Conservation (phyloP, 768 basidiomycete species). For the Russula foetens region DNA sequence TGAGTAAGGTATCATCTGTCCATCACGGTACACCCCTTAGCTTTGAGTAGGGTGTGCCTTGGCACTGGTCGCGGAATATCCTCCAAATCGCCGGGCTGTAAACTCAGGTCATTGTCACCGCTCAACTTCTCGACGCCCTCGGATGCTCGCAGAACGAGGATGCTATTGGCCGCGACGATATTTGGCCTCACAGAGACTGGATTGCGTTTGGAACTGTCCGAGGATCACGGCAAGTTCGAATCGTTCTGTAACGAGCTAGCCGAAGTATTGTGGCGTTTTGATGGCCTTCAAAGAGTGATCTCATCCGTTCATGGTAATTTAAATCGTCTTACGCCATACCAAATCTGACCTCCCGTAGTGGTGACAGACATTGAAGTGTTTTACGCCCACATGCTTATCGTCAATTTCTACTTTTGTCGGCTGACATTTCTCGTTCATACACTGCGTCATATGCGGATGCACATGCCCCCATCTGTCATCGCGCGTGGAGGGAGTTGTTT, state of each 20-base stretch:
- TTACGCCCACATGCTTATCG: slow-evolving; percentile 34
- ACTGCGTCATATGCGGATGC: slow-evolving; percentile 24
- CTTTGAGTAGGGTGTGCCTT: slow-evolving; percentile 13
- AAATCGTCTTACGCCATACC: neutral
- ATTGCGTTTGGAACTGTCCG: slow-evolving; percentile 8
- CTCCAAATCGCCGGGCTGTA: neutral
- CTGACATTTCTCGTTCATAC: slow-evolving; percentile 33
- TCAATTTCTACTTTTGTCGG: slow-evolving; percentile 35
- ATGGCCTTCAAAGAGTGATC: slow-evolving; percentile 18
- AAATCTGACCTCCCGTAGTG: slow-evolving; percentile 30
- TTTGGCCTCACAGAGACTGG: slow-evolving; percentile 15
- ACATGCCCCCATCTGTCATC: slow-evolving; percentile 2
- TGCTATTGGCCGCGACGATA: slow-evolving; percentile 11
- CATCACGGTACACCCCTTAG: neutral
- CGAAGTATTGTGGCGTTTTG: slow-evolving; percentile 16
- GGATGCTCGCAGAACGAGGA: slow-evolving; percentile 12
- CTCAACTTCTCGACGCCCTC: slow-evolving; percentile 11
- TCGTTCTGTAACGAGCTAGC: slow-evolving; percentile 11
- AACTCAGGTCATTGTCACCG: neutral
- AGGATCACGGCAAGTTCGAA: slow-evolving; percentile 10
- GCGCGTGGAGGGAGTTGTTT: neutral
- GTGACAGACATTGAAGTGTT: slow-evolving; percentile 35
- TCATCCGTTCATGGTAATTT: slow-evolving; percentile 9
- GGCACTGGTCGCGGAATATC: slow-evolving; percentile 18
- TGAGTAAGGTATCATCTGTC: neutral